phyloP scores from a whole-genome alignment of 129 eudicot species.

The Centaurea solstitialis region DNA sequence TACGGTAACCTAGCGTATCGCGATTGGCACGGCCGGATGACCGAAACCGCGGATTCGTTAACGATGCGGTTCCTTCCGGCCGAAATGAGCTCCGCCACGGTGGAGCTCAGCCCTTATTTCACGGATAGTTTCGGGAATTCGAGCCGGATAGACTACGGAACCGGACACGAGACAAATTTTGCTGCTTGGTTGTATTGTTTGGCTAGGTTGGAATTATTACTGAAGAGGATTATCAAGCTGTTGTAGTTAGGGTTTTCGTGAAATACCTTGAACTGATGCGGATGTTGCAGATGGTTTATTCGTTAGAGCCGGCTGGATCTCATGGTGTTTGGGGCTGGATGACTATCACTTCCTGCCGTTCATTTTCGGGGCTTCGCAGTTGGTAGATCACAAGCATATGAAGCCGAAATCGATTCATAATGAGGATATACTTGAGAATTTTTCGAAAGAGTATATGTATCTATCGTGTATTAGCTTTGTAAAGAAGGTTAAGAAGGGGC shows the following conservation, averaged over 20 bases:
- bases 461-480: slow-evolving; percentile 78
- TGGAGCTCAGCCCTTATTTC: slow-evolving; percentile 78
- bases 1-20: slow-evolving; percentile 82
- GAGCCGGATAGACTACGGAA: slow-evolving; percentile 84
- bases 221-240: slow-evolving; percentile 83
- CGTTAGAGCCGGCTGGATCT: slow-evolving; percentile 93
- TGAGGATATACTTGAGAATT: slow-evolving; percentile 86
- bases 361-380: slow-evolving; percentile 85
- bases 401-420: slow-evolving; percentile 95
- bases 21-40: slow-evolving; percentile 72
- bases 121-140: slow-evolving; percentile 88
- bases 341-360: slow-evolving; percentile 93
- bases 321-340: slow-evolving; percentile 99
- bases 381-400: slow-evolving; percentile 93
- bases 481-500: slow-evolving; percentile 93
- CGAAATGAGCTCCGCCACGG: slow-evolving; percentile 41
- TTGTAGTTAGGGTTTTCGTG: slow-evolving; percentile 76
- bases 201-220: slow-evolving; percentile 56
- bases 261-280: slow-evolving; percentile 87
- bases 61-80: slow-evolving; percentile 50
- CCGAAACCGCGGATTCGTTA: slow-evolving; percentile 47
- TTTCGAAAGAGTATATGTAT: slow-evolving; percentile 75
- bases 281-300: slow-evolving; percentile 67
- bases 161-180: slow-evolving; percentile 96
- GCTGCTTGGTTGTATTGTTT: slow-evolving; percentile 92